A percentile compares a stretch with the other conserved stretches of the same genome.
Evolutionary conservation across 352 stramenopile species (phyloP).

Genomic region (Globisporangium spinosum): DNA sequence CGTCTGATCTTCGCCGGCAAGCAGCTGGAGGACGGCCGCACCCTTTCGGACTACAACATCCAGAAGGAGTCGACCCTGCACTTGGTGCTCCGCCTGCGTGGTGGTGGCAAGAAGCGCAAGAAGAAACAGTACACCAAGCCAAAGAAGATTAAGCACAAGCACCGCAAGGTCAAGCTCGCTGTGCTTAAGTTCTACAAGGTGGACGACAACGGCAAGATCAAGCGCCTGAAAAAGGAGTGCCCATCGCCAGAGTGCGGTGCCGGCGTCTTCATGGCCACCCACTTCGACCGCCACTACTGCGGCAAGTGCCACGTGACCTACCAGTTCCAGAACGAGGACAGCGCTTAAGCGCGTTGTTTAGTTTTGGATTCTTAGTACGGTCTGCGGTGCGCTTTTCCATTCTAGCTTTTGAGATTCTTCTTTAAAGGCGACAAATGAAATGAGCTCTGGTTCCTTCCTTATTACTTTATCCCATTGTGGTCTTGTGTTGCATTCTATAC

Average conservation of each 20-base stretch:
- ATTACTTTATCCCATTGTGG: neutral
- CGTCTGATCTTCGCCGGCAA: slow-evolving; percentile 99
- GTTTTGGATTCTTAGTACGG: neutral
- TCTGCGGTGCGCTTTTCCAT: neutral
- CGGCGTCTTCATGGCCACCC: slow-evolving; percentile 99
- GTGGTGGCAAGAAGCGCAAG: slow-evolving; percentile 98
- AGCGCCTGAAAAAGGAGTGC: slow-evolving; percentile 97
- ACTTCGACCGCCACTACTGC: slow-evolving; percentile 99
- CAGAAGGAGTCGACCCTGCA: slow-evolving; percentile 97
- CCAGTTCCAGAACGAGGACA: slow-evolving; percentile 84
- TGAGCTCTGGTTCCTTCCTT: slow-evolving; percentile 24
- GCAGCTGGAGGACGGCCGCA: slow-evolving; percentile 97
- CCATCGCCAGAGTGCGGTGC: slow-evolving; percentile 93
- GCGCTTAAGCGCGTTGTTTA: slow-evolving; percentile 31
- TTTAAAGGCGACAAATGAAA: slow-evolving; percentile 14
- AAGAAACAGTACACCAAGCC: slow-evolving; percentile 99
- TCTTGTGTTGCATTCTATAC: neutral
- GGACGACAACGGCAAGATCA: slow-evolving; percentile 95
- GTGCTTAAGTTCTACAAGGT: slow-evolving; percentile 98
- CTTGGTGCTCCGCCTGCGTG: slow-evolving; percentile 95
- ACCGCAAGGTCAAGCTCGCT: slow-evolving; percentile 96
- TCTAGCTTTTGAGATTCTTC: neutral
- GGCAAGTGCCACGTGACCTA: slow-evolving; percentile 98
- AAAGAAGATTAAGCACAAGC: slow-evolving; percentile 98
- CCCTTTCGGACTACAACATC: slow-evolving; percentile 93